Conservation (phyloP, 345 rosid species). For the Hevea brasiliensis region DNA sequence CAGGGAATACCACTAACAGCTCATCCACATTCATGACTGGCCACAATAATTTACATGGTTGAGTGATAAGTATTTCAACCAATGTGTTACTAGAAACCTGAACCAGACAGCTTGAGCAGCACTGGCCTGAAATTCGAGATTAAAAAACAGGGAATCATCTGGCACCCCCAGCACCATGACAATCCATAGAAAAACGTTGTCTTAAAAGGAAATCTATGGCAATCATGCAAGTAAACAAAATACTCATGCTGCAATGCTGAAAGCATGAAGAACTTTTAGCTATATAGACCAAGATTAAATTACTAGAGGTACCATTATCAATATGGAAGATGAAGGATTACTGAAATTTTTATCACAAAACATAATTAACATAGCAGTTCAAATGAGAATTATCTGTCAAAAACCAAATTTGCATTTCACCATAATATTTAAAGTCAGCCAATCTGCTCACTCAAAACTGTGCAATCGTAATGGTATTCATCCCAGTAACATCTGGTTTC, state of each 20-base stretch:
- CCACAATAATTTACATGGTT: neutral
- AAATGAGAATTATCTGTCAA: conserved; percentile 40
- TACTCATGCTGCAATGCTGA: neutral
- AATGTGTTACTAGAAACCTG: neutral
- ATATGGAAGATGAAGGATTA: neutral
- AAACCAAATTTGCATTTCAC: conserved; percentile 29
- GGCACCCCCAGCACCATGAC: neutral
- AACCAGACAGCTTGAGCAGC: neutral
- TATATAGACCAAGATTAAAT: neutral
- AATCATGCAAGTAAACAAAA: neutral
- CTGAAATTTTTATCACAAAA: neutral
- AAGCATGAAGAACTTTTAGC: neutral
- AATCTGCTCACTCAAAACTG: conserved; percentile 32
- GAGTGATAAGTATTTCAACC: neutral
- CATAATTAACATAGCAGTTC: conserved; percentile 11
- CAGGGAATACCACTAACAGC: neutral
- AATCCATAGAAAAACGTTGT: neutral
- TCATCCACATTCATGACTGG: neutral
- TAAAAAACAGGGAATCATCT: neutral
- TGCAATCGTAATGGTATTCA: conserved; percentile 22
- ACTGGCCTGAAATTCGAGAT: neutral
- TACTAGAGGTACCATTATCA: neutral
- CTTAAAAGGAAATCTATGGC: neutral
- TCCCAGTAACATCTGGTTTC: conserved; percentile 26
- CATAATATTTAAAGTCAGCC: conserved; percentile 30